These are phyloP conservation scores for Candida verbasci DNA, from an alignment of 805 yeast species.

Conservation along the genomic window DNA sequence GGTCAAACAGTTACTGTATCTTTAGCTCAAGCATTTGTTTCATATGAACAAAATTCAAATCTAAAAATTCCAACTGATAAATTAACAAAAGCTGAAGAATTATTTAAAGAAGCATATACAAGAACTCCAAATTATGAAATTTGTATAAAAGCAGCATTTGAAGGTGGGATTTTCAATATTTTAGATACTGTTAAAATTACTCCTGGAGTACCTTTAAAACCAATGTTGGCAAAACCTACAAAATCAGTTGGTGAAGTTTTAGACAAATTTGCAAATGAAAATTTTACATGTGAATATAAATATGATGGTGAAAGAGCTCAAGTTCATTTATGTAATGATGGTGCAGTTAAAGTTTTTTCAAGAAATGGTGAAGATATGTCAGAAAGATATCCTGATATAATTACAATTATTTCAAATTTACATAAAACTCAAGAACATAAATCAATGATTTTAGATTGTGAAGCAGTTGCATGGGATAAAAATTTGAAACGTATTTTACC, in stretches of 20 bases:
- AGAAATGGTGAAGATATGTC: conserved; percentile 98
- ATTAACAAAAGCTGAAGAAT: conserved; percentile 66
- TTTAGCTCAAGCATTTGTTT: conserved; percentile 75
- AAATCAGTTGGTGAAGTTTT: conserved; percentile 88
- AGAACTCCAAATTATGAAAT: conserved; percentile 88
- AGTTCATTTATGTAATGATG: conserved; percentile 67
- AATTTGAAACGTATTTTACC: conserved; percentile 78
- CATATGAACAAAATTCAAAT: conserved; percentile 45
- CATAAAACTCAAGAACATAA: conserved; percentile 25
- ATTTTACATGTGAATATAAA: conserved; percentile 93
- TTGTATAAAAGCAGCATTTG: conserved; percentile 60
- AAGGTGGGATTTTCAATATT: conserved; percentile 64
- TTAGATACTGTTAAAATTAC: conserved; percentile 66
- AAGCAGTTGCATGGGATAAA: conserved; percentile 96
- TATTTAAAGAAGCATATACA: conserved; percentile 79
- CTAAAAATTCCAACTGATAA: not conserved
- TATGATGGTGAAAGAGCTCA: conserved; percentile 99
- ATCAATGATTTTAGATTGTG: conserved; percentile 84
- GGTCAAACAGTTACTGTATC: conserved; percentile 87
- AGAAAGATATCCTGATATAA: conserved; percentile 87
- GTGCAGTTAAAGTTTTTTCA: conserved; percentile 74
- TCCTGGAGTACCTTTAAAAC: conserved; percentile 94
- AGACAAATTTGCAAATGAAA: conserved; percentile 79
- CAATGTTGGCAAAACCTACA: conserved; percentile 98
- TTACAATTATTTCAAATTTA: conserved; percentile 62